Evolutionary conservation across 202 grass and related monocot genomes (phyloP).

Genomic region (Eragrostis tef): DNA sequence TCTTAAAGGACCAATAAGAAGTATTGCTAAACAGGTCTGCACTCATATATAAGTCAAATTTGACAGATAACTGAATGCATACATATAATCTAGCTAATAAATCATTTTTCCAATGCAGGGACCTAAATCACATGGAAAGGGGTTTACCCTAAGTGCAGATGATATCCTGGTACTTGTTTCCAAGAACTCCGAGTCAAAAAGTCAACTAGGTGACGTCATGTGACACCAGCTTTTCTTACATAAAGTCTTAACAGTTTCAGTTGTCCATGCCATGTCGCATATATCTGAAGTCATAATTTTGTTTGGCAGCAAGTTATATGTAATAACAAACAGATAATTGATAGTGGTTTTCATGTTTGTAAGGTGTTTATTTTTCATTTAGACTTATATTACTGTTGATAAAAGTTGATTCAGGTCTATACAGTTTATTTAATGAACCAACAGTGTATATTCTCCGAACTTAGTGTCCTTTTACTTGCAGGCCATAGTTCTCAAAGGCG

Average conservation of each 20-base stretch:
- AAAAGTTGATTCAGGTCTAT: constrained; percentile 24
- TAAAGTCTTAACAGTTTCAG: constrained; percentile 15
- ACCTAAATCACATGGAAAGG: constrained; percentile 39
- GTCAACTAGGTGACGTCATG: constrained; percentile 56
- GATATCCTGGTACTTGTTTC: constrained; percentile 80
- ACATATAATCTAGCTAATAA: constrained; percentile 10
- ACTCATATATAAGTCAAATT: constrained; percentile 3
- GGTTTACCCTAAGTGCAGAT: constrained; percentile 66
- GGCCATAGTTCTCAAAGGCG: constrained; percentile 56
- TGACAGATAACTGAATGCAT: not conserved
- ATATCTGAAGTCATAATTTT: constrained; percentile 7
- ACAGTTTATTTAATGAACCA: constrained; percentile 16
- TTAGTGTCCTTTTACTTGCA: constrained; percentile 43
- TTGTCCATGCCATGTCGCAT: not conserved
- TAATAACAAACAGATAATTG: constrained; percentile 6
- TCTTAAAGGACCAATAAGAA: constrained; percentile 45
- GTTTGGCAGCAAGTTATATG: constrained; percentile 1
- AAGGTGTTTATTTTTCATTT: not conserved
- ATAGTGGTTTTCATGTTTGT: constrained; percentile 12
- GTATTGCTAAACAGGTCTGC: constrained; percentile 50
- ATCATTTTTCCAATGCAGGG: constrained; percentile 49
- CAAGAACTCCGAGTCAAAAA: constrained; percentile 49
- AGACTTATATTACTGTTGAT: not conserved
- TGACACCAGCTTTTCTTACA: not conserved
- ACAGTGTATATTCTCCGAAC: constrained; percentile 21